These are phyloP conservation scores for Gyrodon lividus DNA, from an alignment of 768 basidiomycete species.

Conservation along the genomic window DNA sequence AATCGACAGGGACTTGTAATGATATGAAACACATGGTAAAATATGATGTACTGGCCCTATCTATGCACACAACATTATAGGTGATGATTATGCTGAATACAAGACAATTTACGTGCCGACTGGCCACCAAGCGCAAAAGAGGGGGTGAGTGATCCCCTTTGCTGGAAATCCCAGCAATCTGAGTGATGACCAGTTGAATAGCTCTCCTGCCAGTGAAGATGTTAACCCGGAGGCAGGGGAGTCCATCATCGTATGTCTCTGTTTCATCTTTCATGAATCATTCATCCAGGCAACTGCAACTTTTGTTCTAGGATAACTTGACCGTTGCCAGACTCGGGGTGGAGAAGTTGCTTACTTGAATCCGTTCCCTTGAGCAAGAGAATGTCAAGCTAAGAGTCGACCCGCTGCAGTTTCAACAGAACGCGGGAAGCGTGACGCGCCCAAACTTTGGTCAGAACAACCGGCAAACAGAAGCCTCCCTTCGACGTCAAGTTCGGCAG, in stretches of 20 bases:
- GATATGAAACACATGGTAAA: background rate
- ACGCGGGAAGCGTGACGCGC: background rate
- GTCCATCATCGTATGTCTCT: constrained; percentile 11
- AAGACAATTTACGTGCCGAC: constrained; percentile 6
- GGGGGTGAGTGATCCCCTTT: background rate
- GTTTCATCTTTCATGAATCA: background rate
- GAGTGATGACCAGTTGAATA: background rate
- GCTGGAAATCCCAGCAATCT: background rate
- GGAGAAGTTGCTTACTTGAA: constrained; percentile 7
- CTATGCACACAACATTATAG: too few species aligned
- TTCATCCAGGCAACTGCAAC: background rate
- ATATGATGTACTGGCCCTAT: too few species aligned
- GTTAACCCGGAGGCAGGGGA: background rate
- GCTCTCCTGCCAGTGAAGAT: background rate
- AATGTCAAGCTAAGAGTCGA: constrained; percentile 7
- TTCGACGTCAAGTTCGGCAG: constrained; percentile 7
- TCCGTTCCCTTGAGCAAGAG: constrained; percentile 11
- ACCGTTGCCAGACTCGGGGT: constrained; percentile 4
- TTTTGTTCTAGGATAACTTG: constrained; percentile 11
- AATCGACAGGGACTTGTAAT: constrained; percentile 38
- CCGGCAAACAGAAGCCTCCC: background rate
- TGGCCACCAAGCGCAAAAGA: constrained; percentile 1
- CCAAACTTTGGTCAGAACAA: background rate
- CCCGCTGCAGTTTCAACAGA: background rate
- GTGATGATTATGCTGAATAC: constrained; percentile 19